Conservation (phyloP, 495 filamentous ascomycete species). For the Penicillium waksmanii region DNA sequence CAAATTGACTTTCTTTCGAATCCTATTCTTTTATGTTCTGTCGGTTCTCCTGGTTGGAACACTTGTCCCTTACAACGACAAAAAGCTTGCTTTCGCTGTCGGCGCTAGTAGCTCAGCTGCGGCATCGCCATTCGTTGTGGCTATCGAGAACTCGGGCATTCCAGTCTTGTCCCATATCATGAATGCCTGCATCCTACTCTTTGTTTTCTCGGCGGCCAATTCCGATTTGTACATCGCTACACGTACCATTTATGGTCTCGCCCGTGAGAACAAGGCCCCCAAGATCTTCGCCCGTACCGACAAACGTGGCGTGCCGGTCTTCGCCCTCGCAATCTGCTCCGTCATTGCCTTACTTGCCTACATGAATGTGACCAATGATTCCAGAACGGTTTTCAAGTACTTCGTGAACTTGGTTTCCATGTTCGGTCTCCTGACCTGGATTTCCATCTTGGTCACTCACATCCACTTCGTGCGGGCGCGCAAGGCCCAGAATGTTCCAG, state of each 20-base stretch:
- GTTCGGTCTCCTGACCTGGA: constrained; percentile 81
- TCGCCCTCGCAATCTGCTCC: constrained; percentile 64
- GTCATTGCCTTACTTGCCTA: constrained; percentile 71
- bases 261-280: constrained; percentile 76
- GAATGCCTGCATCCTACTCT: constrained; percentile 73
- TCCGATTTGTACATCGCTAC: constrained; percentile 77
- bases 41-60: constrained; percentile 57
- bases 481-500: constrained; percentile 68
- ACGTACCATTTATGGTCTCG: constrained; percentile 78
- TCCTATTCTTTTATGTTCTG: constrained; percentile 76
- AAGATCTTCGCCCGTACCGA: constrained; percentile 71
- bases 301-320: constrained; percentile 73
- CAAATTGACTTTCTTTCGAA: constrained; percentile 82
- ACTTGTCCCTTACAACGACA: constrained; percentile 59
- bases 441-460: constrained; percentile 81
- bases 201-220: constrained; percentile 80
- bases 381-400: constrained; percentile 74
- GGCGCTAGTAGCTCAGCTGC: constrained; percentile 46
- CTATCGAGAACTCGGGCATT: constrained; percentile 59
- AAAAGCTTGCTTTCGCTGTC: constrained; percentile 57
- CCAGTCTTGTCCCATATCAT: constrained; percentile 57
- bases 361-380: constrained; percentile 73
- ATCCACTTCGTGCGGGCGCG: constrained; percentile 78
- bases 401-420: constrained; percentile 85
- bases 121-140: constrained; percentile 67